phyloP scores from a whole-genome alignment of 805 yeast species.

The Scheffersomyces stipitis region DNA sequence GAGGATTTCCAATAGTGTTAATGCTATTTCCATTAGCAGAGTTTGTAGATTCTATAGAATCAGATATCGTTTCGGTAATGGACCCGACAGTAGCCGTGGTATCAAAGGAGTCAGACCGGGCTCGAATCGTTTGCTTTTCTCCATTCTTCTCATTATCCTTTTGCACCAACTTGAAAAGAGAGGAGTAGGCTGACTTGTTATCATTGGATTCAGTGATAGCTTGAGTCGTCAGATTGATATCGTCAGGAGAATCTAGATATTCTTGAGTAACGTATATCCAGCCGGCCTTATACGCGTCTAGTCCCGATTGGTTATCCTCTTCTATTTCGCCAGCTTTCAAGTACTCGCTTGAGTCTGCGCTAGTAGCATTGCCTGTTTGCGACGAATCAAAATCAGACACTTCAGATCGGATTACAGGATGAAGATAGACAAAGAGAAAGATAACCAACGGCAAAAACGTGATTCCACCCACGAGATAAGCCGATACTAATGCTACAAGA shows the following conservation, averaged over 20 bases:
- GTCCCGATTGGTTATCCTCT: constrained; percentile 59
- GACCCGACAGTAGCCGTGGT: too few relatives aligned
- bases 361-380: constrained; percentile 11
- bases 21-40: too few relatives aligned
- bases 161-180: constrained; percentile 58
- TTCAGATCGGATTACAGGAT: constrained; percentile 31
- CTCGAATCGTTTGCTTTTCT: background rate
- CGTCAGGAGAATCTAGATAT: constrained; percentile 46
- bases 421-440: constrained; percentile 35
- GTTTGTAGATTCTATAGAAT: too few relatives aligned
- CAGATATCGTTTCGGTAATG: too few relatives aligned
- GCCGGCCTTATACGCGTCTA: constrained; percentile 64
- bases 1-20: constrained; percentile 1
- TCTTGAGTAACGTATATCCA: constrained; percentile 87
- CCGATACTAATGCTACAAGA: constrained; percentile 27
- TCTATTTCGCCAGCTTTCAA: constrained; percentile 66
- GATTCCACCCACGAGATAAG: constrained; percentile 75
- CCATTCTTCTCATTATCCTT: constrained; percentile 14
- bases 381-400: constrained; percentile 4
- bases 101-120: constrained; percentile 9
- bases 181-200: constrained; percentile 56
- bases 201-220: constrained; percentile 41
- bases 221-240: constrained; percentile 49
- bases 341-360: constrained; percentile 27
- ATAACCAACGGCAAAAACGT: constrained; percentile 70